Percentiles rank a stretch among this genome's conserved stretches.
These are phyloP conservation scores for Phaeosphaeriaceae sp. DNA, from an alignment of 2,329 filamentous ascomycete species.

Conservation along the genomic window DNA sequence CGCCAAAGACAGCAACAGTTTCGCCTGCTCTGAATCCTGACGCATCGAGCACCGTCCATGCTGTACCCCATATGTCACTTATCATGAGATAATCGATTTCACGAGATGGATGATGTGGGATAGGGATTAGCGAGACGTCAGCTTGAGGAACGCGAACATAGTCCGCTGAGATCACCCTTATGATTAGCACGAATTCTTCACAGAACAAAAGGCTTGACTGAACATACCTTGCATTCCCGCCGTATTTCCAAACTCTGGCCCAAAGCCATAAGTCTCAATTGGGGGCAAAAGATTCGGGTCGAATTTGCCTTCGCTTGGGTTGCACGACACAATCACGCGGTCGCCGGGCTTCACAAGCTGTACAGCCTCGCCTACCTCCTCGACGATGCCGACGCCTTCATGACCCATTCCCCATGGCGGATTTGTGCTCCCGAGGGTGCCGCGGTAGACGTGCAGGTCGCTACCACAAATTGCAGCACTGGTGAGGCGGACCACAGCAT, in stretches of 20 bases:
- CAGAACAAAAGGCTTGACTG: not conserved
- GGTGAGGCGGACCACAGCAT: constrained; percentile 50
- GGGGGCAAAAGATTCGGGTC: not conserved
- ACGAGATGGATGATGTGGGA: constrained; percentile 9
- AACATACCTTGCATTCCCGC: not conserved
- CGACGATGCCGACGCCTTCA: constrained; percentile 80
- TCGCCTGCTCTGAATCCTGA: constrained; percentile 34
- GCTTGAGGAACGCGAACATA: constrained; percentile 23
- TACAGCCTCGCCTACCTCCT: constrained; percentile 80
- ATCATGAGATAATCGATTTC: constrained; percentile 31
- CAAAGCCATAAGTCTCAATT: constrained; percentile 5
- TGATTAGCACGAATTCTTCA: not conserved
- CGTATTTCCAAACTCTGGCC: constrained; percentile 7
- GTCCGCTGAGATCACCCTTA: constrained; percentile 13
- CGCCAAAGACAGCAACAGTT: constrained; percentile 45
- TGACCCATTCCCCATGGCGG: constrained; percentile 82
- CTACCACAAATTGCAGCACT: constrained; percentile 49
- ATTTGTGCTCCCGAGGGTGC: constrained; percentile 82
- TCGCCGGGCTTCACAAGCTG: constrained; percentile 78
- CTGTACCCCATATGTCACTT: constrained; percentile 39
- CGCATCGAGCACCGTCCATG: constrained; percentile 25
- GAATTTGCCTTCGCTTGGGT: constrained; percentile 7
- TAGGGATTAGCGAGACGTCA: constrained; percentile 13
- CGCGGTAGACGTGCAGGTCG: constrained; percentile 24
- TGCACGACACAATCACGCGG: constrained; percentile 35